Conservation (phyloP, 78 protist genomes). For the Cavenderia fasciculata region DNA sequence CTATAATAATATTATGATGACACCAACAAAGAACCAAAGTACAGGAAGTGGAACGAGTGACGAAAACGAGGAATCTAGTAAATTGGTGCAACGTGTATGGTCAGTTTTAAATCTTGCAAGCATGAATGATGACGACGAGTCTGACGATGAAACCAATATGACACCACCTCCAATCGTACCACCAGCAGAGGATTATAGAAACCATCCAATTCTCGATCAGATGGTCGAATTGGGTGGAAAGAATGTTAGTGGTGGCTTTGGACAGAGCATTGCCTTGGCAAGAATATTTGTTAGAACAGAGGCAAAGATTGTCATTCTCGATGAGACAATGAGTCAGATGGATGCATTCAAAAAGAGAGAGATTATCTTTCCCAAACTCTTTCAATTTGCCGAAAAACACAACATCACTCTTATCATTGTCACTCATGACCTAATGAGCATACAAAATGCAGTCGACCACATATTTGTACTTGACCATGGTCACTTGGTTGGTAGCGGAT, state of each 20-base stretch:
- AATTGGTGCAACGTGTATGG: constrained; percentile 68
- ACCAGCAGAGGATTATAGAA: constrained; percentile 6
- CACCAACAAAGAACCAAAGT: no score
- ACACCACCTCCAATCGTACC: constrained; percentile 53
- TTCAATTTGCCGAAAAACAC: constrained; percentile 38
- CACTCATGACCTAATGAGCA: constrained; percentile 15
- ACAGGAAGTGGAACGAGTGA: no score
- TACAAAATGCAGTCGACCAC: constrained; percentile 61
- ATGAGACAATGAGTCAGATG: constrained; percentile 61
- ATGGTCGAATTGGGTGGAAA: constrained; percentile 53
- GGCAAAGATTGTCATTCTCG: constrained; percentile 48
- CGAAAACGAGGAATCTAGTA: constrained; percentile 40
- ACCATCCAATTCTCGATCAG: constrained; percentile 50
- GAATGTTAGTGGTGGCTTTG: constrained; percentile 61
- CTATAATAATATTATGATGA: no score
- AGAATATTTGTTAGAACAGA: constrained; percentile 70
- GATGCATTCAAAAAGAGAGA: constrained; percentile 49
- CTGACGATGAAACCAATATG: constrained; percentile 5
- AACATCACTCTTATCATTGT: constrained; percentile 57
- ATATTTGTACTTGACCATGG: constrained; percentile 76
- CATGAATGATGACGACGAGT: constrained; percentile 21
- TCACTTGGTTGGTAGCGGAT: constrained; percentile 52
- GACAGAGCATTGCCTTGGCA: constrained; percentile 56
- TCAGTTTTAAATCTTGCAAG: constrained; percentile 49
- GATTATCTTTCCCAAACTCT: constrained; percentile 53